Base-by-base conservation (phyloP, 2,329 filamentous ascomycete genomes). In the Penicillium rolfsii region DNA sequence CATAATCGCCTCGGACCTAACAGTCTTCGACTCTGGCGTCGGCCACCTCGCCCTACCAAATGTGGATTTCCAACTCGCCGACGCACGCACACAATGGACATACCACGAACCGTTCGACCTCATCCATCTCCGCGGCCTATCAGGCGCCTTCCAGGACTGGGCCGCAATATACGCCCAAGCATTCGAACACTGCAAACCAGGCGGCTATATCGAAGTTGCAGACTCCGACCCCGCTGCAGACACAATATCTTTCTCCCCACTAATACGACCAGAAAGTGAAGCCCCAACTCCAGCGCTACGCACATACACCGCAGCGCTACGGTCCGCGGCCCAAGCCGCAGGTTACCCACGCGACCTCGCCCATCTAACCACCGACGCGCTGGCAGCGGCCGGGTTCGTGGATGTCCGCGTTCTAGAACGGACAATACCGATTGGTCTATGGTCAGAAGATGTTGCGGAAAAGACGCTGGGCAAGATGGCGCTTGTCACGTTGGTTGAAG, bases 51-150 rank as follows among this genome's bases (percentile, higher is more conserved):
- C 71, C 30, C 71, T 77, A 1, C 73, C 76, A 16, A 79, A 78
- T 57, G 70, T 82, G 6, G 77, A 76, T 45, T 83, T 83, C 73
- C 80, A 83, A 63, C 73, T 83, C n/a, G 80, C 82, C 59, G 79
- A 82, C 19, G 81, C 79, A 11, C 76, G 80, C 62, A 74, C 73
- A 9, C 73, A 76, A 61, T 84, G 82, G 82, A 77, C 80, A 45
- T 83, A 82, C 60, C 78, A 77, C 57, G 74, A 80, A 5, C 74
- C 77, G 0, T 84, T 82, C 68, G 81, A 83, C 56, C 74, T 83
- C 35, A 79, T 84, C 52, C 82, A 84, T 62, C 65, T 83, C 8
- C 79, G 82, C 53, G 77, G 77, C 50, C 75, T 83, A 55, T 79
- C 79, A 30, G 81, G 81, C 36, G 77, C 77, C 4, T 83, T 84